Percentiles rank a stretch among this genome's conserved stretches.
phyloP scores from a whole-genome alignment of 352 stramenopile genomes.

The Phytophthora multivora region DNA sequence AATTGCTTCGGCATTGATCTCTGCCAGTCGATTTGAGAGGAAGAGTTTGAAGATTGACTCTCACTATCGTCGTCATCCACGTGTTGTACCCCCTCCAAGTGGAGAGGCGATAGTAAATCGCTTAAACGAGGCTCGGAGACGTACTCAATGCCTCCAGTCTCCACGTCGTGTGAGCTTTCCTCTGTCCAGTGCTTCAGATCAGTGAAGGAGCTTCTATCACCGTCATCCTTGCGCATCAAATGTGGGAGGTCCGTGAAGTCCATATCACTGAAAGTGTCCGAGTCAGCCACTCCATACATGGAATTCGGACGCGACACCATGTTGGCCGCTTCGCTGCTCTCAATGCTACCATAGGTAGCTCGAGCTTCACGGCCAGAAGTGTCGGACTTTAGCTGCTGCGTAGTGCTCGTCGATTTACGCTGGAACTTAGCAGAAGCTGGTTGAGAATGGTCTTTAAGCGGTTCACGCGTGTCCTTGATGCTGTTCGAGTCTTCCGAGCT shows the following conservation, averaged over 20 bases:
- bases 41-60: constrained; percentile 36
- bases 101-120: constrained; percentile 30
- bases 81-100: constrained; percentile 32
- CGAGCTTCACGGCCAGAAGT: constrained; percentile 20
- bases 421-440: constrained; percentile 18
- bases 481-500: constrained; percentile 28
- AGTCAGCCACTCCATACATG: constrained; percentile 58
- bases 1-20: constrained; percentile 17
- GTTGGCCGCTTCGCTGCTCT: constrained; percentile 31
- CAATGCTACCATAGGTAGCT: constrained; percentile 36
- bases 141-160: constrained; percentile 27
- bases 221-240: constrained; percentile 68
- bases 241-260: constrained; percentile 74
- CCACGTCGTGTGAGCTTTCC: constrained; percentile 5
- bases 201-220: constrained; percentile 45
- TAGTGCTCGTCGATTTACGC: constrained; percentile 34
- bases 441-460: constrained; percentile 23
- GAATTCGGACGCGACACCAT: constrained; percentile 47
- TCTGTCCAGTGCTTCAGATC: constrained; percentile 47
- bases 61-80: constrained; percentile 40
- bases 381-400: constrained; percentile 21
- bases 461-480: constrained; percentile 23
- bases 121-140: constrained; percentile 25
- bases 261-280: constrained; percentile 79
- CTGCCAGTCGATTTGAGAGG: constrained; percentile 41